These are phyloP conservation scores for Curvularia sp. DNA, from an alignment of 2,329 filamentous ascomycete species.

Conservation along the genomic window DNA sequence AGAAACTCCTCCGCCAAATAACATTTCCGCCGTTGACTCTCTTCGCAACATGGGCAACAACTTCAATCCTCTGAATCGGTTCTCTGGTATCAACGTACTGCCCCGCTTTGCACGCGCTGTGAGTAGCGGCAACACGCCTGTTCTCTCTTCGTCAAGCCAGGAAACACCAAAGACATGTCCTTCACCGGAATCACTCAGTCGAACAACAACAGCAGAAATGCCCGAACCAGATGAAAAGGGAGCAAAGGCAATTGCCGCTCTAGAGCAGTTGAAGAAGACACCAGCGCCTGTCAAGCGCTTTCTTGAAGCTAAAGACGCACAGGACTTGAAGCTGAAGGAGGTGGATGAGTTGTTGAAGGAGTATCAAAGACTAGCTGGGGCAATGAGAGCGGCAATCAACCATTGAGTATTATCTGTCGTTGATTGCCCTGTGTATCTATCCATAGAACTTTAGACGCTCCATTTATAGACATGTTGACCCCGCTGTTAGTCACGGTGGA, in stretches of 20 bases:
- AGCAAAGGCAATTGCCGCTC: constrained; percentile 52
- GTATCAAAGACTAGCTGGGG: constrained; percentile 55
- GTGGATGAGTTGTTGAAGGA: constrained; percentile 57
- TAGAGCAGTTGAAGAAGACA: constrained; percentile 56
- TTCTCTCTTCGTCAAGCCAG: constrained; percentile 50
- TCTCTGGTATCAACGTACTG: constrained; percentile 76
- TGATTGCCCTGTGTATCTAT: not conserved
- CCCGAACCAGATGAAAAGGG: constrained; percentile 42
- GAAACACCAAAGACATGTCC: constrained; percentile 41
- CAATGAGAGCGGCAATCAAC: constrained; percentile 54
- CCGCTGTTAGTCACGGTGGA: not conserved
- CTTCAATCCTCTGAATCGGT: constrained; percentile 81
- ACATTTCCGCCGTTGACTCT: constrained; percentile 75
- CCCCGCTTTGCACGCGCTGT: constrained; percentile 73
- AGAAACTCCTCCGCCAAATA: constrained; percentile 33
- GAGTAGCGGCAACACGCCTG: constrained; percentile 51
- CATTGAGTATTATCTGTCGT: constrained; percentile 25
- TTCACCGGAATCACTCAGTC: constrained; percentile 27
- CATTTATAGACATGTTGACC: constrained; percentile 1
- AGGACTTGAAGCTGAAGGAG: constrained; percentile 57
- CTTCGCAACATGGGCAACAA: constrained; percentile 81
- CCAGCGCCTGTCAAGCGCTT: constrained; percentile 58
- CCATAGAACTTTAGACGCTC: not conserved
- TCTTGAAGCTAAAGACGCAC: constrained; percentile 55
- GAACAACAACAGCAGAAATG: constrained; percentile 32